Evolutionary conservation across 306 rosid genomes (phyloP).

Genomic region (Senna siamea): DNA sequence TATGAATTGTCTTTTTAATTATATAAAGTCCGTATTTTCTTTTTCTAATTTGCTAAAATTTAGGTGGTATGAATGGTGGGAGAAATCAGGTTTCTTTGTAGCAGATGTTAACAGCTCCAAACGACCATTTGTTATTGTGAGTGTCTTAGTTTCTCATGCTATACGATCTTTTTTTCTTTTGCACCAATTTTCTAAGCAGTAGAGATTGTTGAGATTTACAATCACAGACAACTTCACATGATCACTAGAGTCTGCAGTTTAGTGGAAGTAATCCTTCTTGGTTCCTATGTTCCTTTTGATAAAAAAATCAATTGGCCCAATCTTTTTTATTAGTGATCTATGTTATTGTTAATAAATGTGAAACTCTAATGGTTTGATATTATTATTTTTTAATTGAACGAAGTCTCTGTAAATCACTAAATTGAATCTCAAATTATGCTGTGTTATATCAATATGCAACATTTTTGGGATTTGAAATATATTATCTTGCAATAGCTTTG

Average conservation of each 20-base stretch:
- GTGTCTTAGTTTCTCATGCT: slow-evolving; percentile 38
- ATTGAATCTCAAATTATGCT: slow-evolving; percentile 20
- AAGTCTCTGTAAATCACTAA: background rate
- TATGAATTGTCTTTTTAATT: slow-evolving; percentile 18
- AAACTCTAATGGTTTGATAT: slow-evolving; percentile 19
- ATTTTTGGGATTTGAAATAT: slow-evolving; percentile 18
- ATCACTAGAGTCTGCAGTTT: slow-evolving; percentile 2
- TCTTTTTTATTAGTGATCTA: background rate
- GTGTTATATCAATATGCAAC: background rate
- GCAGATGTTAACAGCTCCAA: slow-evolving; percentile 88
- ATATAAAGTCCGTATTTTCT: slow-evolving; percentile 18
- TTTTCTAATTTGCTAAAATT: slow-evolving; percentile 37
- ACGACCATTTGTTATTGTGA: slow-evolving; percentile 84
- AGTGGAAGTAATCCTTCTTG: slow-evolving; percentile 25
- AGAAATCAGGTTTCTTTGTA: slow-evolving; percentile 70
- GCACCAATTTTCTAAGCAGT: slow-evolving; percentile 22
- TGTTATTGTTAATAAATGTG: slow-evolving; percentile 8
- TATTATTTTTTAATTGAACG: background rate
- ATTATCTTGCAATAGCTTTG: background rate
- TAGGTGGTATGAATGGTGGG: slow-evolving; percentile 99
- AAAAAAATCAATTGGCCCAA: slow-evolving; percentile 18
- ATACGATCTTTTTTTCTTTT: background rate
- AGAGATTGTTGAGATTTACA: slow-evolving; percentile 1
- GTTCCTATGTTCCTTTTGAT: background rate
- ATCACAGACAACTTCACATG: slow-evolving; percentile 10